Base-by-base conservation (phyloP, 2,329 filamentous ascomycete genomes). In the Phaeophleospora eucalypticola region DNA sequence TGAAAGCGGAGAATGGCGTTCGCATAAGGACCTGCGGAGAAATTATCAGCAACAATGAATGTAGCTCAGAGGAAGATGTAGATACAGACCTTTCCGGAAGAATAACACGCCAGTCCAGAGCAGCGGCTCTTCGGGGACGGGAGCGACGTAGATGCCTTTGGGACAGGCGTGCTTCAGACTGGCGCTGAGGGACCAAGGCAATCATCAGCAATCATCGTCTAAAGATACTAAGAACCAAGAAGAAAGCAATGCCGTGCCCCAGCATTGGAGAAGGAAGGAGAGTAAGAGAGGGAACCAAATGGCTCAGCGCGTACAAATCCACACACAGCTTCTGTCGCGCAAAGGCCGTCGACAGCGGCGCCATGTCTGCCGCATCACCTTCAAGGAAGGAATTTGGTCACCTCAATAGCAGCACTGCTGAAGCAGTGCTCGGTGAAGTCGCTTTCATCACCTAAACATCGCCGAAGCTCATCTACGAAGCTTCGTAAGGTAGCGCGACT, bases 91-190 rank as follows among this genome's bases (percentile, higher is more conserved):
- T 75, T 87, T 84, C 46, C 89, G 86, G 52, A 95, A 82, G 65
- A 97, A 97, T 20, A 97, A 75, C 16, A 95, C 86, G n/a, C 89
- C 90, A 24, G 84, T 85, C 91, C 91, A 97, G 40, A 89, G 72
- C 14, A 82, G 82, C 15, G 87, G 82, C 63, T 95, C 85, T 18
- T 86, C 86, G 0, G 88, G 87, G 20, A 86, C 87, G 49, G 95
- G 78, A 65, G 80, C 87, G 68, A 96, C 80, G 69, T 93, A 96
- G 52, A 96, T 78, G 43, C 93, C 91, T 46, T 88, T 82, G 2
- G 90, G 90, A 65, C 86, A 89, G 49, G 84, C 83, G 70, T 87
- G 52, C 50, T 62, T 65, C 45, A 29, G 24, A 29, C 24, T 29
- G 6, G 24, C 24, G 24, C 24, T 29, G 24, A 66, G 45, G 29